These are phyloP conservation scores for Rhizopogon hawkerae DNA, from an alignment of 1,284 basidiomycete genomes.

Conservation along the genomic window DNA sequence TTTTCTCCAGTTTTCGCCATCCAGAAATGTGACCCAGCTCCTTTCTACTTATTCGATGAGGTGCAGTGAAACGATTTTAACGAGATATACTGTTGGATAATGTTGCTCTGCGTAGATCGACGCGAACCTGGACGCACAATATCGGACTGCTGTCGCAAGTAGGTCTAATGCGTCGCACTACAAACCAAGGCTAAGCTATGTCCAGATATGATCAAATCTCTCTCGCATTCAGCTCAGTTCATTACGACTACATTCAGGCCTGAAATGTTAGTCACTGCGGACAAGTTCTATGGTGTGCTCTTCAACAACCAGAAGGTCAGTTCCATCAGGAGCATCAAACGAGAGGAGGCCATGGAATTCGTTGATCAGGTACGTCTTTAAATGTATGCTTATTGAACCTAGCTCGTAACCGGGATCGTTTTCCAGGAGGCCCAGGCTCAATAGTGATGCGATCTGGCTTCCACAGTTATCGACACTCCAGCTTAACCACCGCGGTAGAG, in stretches of 20 bases:
- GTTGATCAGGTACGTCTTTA: conserved; percentile 62
- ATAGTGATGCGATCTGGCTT: conserved; percentile 20
- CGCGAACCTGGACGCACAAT: conserved; percentile 96
- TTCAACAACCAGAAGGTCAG: conserved; percentile 96
- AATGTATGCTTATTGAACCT: background rate
- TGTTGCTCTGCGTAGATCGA: conserved; percentile 58
- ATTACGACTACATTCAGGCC: conserved; percentile 98
- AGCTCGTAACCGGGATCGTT: background rate
- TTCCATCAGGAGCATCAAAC: conserved; percentile 73
- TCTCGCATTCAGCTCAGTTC: conserved; percentile 86
- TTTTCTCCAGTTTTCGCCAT: conserved; percentile 80
- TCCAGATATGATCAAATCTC: conserved; percentile 87
- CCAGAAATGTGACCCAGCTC: conserved; percentile 98
- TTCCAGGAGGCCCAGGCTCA: conserved; percentile 49
- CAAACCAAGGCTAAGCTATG: background rate
- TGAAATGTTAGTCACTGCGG: conserved; percentile 91
- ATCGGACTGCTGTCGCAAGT: conserved; percentile 94
- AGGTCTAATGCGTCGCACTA: conserved; percentile 22
- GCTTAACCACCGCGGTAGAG: background rate
- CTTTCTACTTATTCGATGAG: conserved; percentile 99
- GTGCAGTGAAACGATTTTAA: conserved; percentile 28
- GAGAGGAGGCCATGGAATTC: conserved; percentile 83
- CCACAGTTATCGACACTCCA: background rate
- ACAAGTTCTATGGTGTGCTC: conserved; percentile 98
- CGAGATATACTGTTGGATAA: background rate